Percentiles rank a stretch among this genome's conserved stretches.
Evolutionary conservation across 1,284 basidiomycete genomes (phyloP).

Genomic region (Fomitopsis palustris): DNA sequence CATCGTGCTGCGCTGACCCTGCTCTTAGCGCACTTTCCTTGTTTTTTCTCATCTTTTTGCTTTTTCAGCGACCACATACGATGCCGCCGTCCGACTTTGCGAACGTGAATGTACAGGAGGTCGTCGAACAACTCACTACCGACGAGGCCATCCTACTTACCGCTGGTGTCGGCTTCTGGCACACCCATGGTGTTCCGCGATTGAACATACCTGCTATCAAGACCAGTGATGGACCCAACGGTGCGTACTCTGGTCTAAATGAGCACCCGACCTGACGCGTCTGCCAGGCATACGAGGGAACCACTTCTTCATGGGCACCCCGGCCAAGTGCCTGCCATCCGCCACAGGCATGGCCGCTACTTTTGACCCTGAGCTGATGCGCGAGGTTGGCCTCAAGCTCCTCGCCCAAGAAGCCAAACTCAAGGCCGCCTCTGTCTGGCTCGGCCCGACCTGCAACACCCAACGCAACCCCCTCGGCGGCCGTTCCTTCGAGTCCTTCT

Average conservation of each 20-base stretch:
- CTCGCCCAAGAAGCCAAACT: constrained; percentile 72
- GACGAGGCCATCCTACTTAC: constrained; percentile 70
- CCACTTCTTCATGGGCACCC: constrained; percentile 42
- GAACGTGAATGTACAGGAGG: constrained; percentile 53
- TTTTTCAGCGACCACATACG: neutral
- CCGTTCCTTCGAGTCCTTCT: constrained; percentile 76
- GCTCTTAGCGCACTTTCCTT: neutral
- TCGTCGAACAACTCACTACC: constrained; percentile 62
- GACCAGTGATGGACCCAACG: constrained; percentile 75
- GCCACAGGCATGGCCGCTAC: constrained; percentile 75
- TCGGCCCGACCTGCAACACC: constrained; percentile 80
- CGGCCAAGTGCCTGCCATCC: constrained; percentile 57
- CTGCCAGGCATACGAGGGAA: constrained; percentile 31
- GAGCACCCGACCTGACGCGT: neutral
- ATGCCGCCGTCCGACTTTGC: constrained; percentile 72
- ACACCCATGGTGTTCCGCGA: constrained; percentile 61
- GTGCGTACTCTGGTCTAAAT: constrained; percentile 27
- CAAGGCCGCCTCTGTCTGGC: constrained; percentile 63
- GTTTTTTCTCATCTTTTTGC: neutral
- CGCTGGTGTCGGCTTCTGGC: constrained; percentile 75
- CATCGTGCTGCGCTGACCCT: neutral
- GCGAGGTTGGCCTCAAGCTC: constrained; percentile 58
- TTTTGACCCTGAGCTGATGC: constrained; percentile 66
- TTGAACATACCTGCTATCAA: constrained; percentile 71
- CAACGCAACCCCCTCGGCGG: constrained; percentile 76